A percentile compares a stretch with the other conserved stretches of the same genome.
phyloP scores from a whole-genome alignment of 192 early-diverging fungal genomes.

The Gonapodya prolifera region DNA sequence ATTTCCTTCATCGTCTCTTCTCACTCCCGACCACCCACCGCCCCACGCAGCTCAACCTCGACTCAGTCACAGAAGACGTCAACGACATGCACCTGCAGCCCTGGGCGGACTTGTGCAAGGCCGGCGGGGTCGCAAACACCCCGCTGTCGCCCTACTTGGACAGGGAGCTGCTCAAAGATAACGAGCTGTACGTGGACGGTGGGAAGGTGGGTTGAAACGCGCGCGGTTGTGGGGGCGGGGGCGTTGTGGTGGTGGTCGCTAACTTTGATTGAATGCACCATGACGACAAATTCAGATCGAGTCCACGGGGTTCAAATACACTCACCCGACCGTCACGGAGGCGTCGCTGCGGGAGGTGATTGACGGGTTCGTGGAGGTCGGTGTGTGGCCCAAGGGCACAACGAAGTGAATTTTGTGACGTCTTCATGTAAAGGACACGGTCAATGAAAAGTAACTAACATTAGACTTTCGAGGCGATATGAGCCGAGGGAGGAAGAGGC shows the following conservation, averaged over 20 bases:
- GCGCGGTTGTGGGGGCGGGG: not conserved
- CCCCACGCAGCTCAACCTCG: not conserved
- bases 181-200: slow-evolving; percentile 74
- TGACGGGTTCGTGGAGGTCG: slow-evolving; percentile 61
- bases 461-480: too few species aligned
- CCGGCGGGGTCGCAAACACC: slow-evolving; percentile 56
- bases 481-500: too few species aligned
- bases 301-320: slow-evolving; percentile 55
- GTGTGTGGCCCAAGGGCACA: slow-evolving; percentile 80
- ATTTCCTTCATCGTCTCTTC: too few species aligned
- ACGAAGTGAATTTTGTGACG: too few species aligned
- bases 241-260: not conserved
- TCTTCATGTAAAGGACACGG: too few species aligned
- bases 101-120: slow-evolving; percentile 74
- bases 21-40: too few species aligned
- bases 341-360: slow-evolving; percentile 58
- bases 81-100: slow-evolving; percentile 89
- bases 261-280: not conserved
- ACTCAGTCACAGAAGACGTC: slow-evolving; percentile 66
- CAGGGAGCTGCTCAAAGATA: slow-evolving; percentile 78
- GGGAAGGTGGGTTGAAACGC: slow-evolving; percentile 32
- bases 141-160: slow-evolving; percentile 89
- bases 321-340: slow-evolving; percentile 49
- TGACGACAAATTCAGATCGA: slow-evolving; percentile 37
- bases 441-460: too few species aligned